Evolutionary conservation across 2,329 filamentous ascomycete species (phyloP).

Genomic region (Penicillium sp.): DNA sequence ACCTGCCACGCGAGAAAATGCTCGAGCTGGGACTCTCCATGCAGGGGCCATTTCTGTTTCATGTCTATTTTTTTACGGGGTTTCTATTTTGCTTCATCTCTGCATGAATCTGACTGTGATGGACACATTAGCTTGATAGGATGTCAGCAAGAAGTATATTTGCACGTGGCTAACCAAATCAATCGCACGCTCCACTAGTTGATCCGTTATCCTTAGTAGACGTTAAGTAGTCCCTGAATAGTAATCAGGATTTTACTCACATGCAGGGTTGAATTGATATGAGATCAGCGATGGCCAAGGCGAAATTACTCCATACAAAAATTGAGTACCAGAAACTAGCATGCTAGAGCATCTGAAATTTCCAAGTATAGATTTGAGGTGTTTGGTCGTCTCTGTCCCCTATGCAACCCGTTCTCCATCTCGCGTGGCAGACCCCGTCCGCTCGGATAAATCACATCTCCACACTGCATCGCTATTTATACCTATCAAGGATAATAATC

Average conservation of each 20-base stretch:
- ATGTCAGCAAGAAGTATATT: background rate
- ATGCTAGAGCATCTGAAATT: background rate
- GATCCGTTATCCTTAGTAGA: background rate
- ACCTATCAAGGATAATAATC: background rate
- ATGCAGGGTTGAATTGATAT: background rate
- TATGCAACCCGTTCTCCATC: background rate
- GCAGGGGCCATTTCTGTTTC: constrained; percentile 3
- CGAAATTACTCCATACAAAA: background rate
- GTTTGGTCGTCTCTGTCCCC: background rate
- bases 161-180: background rate
- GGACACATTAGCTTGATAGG: background rate
- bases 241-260: background rate
- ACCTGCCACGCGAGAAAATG: background rate
- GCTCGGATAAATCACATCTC: background rate
- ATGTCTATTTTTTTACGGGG: constrained; percentile 1
- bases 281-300: background rate
- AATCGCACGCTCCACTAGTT: background rate
- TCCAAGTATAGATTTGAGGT: background rate
- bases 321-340: background rate
- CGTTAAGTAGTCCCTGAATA: too few relatives aligned
- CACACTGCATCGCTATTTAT: background rate
- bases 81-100: background rate
- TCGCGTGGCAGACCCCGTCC: background rate
- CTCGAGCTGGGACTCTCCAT: background rate
- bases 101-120: background rate